These are phyloP conservation scores for Penicillium lagena DNA, from an alignment of 495 filamentous ascomycete genomes.

Conservation along the genomic window DNA sequence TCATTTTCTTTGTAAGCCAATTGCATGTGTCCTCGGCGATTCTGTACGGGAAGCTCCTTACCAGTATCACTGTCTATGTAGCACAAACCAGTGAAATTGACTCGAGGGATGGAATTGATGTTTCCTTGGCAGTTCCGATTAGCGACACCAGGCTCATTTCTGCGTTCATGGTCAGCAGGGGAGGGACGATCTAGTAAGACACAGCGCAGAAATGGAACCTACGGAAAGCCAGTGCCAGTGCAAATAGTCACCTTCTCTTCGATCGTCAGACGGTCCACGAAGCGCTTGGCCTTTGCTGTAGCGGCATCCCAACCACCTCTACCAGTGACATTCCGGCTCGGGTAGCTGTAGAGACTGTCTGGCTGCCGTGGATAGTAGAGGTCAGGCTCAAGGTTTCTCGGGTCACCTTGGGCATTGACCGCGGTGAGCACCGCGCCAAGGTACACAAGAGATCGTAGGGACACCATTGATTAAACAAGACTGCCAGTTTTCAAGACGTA, in stretches of 20 bases:
- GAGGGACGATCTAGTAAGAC: too few relatives aligned
- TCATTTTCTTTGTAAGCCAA: too few relatives aligned
- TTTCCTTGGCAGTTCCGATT: slow-evolving; percentile 60
- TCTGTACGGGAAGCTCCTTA: too few relatives aligned
- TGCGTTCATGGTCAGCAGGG: neutral
- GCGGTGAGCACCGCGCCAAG: too few relatives aligned
- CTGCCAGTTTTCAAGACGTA: too few relatives aligned
- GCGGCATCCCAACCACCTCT: slow-evolving; percentile 65
- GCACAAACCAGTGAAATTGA: slow-evolving; percentile 67
- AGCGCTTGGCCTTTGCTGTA: slow-evolving; percentile 61
- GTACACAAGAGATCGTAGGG: too few relatives aligned
- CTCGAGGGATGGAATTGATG: slow-evolving; percentile 46
- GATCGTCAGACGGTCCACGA: slow-evolving; percentile 71
- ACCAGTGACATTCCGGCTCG: slow-evolving; percentile 18
- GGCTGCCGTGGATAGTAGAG: slow-evolving; percentile 1
- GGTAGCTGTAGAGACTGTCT: neutral
- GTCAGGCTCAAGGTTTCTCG: too few relatives aligned
- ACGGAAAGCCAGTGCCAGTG: slow-evolving; percentile 56
- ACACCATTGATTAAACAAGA: too few relatives aligned
- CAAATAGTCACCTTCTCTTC: slow-evolving; percentile 83
- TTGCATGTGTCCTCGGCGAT: too few relatives aligned
- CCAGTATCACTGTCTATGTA: too few relatives aligned
- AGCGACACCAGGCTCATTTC: neutral
- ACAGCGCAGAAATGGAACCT: slow-evolving; percentile 13
- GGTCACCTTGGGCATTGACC: too few relatives aligned